Conservation (phyloP, 805 yeast genomes). For the Kuraishia piskuri region DNA sequence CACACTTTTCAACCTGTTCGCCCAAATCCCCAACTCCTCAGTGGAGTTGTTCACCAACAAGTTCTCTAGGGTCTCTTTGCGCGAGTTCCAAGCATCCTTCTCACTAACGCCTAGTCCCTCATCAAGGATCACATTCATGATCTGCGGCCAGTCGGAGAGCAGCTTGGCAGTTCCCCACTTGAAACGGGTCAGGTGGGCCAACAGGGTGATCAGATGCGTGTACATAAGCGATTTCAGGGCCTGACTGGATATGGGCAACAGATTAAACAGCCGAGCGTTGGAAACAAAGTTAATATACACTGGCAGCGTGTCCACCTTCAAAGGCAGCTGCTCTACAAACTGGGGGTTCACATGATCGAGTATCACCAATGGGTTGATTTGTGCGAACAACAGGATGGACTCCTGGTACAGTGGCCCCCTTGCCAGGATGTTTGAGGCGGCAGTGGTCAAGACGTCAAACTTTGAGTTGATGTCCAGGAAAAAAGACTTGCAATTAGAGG, state of each 20-base stretch:
- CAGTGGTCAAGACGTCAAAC: not conserved
- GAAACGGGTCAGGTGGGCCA: conserved; percentile 13
- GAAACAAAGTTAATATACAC: conserved; percentile 17
- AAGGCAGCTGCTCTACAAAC: conserved; percentile 11
- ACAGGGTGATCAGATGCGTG: conserved; percentile 14
- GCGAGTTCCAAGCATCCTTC: conserved; percentile 14
- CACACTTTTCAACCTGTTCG: not conserved
- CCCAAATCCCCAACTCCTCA: not conserved
- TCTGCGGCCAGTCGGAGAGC: conserved; percentile 18
- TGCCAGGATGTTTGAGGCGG: not conserved
- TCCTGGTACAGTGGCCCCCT: conserved; percentile 4
- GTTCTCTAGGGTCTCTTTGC: conserved; percentile 10
- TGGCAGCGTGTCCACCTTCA: conserved; percentile 15
- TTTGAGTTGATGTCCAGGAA: not conserved
- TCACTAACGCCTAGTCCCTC: conserved; percentile 12
- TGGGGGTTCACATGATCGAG: conserved; percentile 4
- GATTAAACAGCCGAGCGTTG: conserved; percentile 11
- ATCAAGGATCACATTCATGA: conserved; percentile 18
- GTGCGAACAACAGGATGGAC: conserved; percentile 15
- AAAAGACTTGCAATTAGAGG: too few species aligned
- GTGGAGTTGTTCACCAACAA: conserved; percentile 3
- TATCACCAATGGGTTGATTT: conserved; percentile 17
- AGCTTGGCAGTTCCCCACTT: conserved; percentile 16
- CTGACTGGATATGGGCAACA: conserved; percentile 9
- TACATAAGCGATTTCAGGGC: conserved; percentile 15